Conservation (phyloP, 208 protist genomes). For the Phytomonas francai region DNA sequence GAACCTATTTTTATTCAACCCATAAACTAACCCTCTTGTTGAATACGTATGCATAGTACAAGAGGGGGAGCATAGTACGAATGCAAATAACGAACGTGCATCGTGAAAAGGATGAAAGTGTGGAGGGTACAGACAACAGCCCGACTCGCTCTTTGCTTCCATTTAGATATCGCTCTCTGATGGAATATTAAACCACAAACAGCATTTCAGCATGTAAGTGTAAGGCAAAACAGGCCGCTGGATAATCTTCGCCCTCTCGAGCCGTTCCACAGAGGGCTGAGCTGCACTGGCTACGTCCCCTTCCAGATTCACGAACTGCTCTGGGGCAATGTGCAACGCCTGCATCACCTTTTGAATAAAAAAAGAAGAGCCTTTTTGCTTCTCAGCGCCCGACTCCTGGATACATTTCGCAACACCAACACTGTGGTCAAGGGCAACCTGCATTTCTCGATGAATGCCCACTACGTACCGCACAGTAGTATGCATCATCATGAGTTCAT, state of each 20-base stretch:
- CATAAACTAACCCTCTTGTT: not conserved
- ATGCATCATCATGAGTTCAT: constrained; percentile 60
- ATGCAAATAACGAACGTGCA: not conserved
- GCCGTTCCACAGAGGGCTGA: constrained; percentile 19
- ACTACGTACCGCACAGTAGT: constrained; percentile 81
- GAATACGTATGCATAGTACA: not conserved
- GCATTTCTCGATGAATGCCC: constrained; percentile 67
- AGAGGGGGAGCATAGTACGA: not conserved
- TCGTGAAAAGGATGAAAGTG: not conserved
- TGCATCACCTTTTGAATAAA: constrained; percentile 44
- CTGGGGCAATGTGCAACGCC: constrained; percentile 32
- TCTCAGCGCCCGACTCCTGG: not conserved
- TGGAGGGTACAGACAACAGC: no score
- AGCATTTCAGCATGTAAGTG: constrained; percentile 89
- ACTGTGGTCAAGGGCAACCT: constrained; percentile 42
- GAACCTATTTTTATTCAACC: no score
- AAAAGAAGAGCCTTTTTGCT: constrained; percentile 15
- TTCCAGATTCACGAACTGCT: not conserved
- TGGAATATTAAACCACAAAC: constrained; percentile 63
- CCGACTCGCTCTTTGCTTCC: not conserved
- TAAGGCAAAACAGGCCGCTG: constrained; percentile 71
- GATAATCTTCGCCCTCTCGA: constrained; percentile 20
- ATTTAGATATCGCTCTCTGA: not conserved
- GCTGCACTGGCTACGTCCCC: not conserved
- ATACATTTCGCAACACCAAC: constrained; percentile 9